Evolutionary conservation across 1,284 basidiomycete genomes (phyloP).

Genomic region (Afroboletus lepidellus): DNA sequence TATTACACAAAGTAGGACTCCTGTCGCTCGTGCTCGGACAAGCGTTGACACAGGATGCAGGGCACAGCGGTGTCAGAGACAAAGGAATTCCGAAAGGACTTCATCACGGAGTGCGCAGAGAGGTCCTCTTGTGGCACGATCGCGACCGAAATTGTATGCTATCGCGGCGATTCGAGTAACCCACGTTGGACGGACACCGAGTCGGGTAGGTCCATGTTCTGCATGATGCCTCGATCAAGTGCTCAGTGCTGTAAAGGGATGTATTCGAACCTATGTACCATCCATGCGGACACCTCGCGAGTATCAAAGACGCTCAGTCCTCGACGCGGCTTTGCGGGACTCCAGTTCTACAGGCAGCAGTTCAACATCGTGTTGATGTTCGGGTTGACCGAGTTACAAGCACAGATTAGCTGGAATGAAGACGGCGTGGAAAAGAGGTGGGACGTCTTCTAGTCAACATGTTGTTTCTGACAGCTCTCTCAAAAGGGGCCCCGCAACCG

Average conservation of each 20-base stretch:
- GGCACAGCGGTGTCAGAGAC: constrained; percentile 35
- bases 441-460: neutral
- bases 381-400: constrained; percentile 46
- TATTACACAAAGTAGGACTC: constrained; percentile 34
- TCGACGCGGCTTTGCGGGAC: constrained; percentile 31
- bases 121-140: constrained; percentile 27
- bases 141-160: constrained; percentile 38
- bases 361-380: constrained; percentile 51
- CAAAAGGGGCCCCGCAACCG: constrained; percentile 31
- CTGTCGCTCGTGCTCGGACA: neutral
- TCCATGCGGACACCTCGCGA: constrained; percentile 40
- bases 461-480: constrained; percentile 6
- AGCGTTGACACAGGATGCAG: constrained; percentile 23
- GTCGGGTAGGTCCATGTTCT: constrained; percentile 32
- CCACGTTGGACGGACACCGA: constrained; percentile 48
- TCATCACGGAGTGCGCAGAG: constrained; percentile 35
- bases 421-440: constrained; percentile 30
- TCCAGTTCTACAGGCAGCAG: constrained; percentile 39
- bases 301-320: constrained; percentile 33
- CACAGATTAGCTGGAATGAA: constrained; percentile 48
- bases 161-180: constrained; percentile 37
- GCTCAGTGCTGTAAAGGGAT: constrained; percentile 32
- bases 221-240: neutral
- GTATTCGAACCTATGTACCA: constrained; percentile 44
- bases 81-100: constrained; percentile 43